phyloP scores from a whole-genome alignment of 306 rosid genomes.

The Vigna trinervia region DNA sequence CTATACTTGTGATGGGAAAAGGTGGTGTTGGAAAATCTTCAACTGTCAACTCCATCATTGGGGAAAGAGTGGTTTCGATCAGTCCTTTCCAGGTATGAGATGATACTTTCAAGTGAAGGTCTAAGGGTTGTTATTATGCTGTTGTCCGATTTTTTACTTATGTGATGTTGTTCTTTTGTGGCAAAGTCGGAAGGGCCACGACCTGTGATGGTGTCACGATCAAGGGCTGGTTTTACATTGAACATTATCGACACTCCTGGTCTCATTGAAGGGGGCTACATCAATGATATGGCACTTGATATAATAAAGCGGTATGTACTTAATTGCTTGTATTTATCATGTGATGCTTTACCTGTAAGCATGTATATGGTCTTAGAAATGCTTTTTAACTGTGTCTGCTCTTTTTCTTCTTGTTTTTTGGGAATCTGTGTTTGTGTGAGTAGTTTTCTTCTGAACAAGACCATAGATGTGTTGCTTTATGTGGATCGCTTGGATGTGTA shows the following conservation, averaged over 20 bases:
- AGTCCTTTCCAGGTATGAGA: slow-evolving; percentile 87
- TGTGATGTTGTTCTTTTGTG: slow-evolving; percentile 23
- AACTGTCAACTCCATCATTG: slow-evolving; percentile 86
- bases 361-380: slow-evolving; percentile 11
- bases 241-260: slow-evolving; percentile 98
- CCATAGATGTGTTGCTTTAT: slow-evolving; percentile 88
- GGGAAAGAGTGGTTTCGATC: slow-evolving; percentile 86
- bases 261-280: slow-evolving; percentile 94
- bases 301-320: slow-evolving; percentile 74
- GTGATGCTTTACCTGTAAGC: slow-evolving; percentile 4
- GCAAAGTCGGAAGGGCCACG: slow-evolving; percentile 84
- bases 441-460: slow-evolving; percentile 93
- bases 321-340: not conserved
- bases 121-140: not conserved
- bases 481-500: slow-evolving; percentile 96
- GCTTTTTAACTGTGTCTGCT: not conserved
- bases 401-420: slow-evolving; percentile 28
- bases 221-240: slow-evolving; percentile 86
- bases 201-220: slow-evolving; percentile 86
- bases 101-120: slow-evolving; percentile 1
- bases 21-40: slow-evolving; percentile 98
- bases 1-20: slow-evolving; percentile 97
- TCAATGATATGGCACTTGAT: slow-evolving; percentile 79
- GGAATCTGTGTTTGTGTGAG: slow-evolving; percentile 41
- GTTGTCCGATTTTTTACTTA: slow-evolving; percentile 26